Evolutionary conservation across 2,329 filamentous ascomycete genomes (phyloP), one percentile per base, ranked within the genome.

Genomic region (Drechslerella stenobrocha): DNA sequence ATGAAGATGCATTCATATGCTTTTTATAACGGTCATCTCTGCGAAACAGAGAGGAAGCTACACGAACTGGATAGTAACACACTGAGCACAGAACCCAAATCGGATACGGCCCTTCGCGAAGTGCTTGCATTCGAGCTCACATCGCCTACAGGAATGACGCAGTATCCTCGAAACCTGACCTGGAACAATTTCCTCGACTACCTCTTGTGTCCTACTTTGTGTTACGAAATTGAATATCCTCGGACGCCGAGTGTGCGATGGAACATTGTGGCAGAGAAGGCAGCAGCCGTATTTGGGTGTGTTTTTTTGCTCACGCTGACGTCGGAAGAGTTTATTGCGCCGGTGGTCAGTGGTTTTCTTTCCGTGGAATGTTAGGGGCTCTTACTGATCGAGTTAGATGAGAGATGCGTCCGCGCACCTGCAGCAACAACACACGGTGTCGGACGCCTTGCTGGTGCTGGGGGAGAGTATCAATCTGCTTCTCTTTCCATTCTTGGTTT

Each of bases 1-100:
- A 98, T 98, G 93, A 98, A 98, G 80, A 93, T 97, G 85, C 93
- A 98, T 76, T 96, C 91, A 3, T 98, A 96, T 75, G 88, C 90
- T 22, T 98, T 97, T 77, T 98, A 98, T 79, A 97, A 96, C 73
- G 93, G 93, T 8, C 93, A 98, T 76, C 81, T 98, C 13, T 89
- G 87, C 72, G 89, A 93, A 76, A 95, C 90, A 0, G 84, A 95
- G 76, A 86, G 87, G 74, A 86, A 90, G 8, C 81, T 98, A 9
- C 84, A 83, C 58, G 84, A 84, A 37, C 85, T 98, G 30, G 93
- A 98, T 67, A 81, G 84, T 9, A 80, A 83, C 69, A 79, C 80
- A 4, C 78, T 79, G 73, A 78, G 79, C 42, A 75, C 75, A 1
- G 75, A 79, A 24, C 67, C 74, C 9, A 78, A 83, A 26, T 77